Evolutionary conservation across 169 alveolate species (phyloP).

Genomic region (Eimeria acervulina): DNA sequence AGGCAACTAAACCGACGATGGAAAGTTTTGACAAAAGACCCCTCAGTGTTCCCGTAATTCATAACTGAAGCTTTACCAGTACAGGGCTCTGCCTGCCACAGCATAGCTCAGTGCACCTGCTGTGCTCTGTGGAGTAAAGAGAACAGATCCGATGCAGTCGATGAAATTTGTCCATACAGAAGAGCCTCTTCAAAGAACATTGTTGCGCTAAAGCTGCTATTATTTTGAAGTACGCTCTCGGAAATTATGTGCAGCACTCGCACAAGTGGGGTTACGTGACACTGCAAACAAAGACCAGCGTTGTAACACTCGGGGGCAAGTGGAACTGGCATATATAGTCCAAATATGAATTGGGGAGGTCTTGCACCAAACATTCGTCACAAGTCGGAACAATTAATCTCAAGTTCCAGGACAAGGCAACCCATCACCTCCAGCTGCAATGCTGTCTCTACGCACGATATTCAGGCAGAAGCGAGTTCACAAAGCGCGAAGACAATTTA

Average conservation of each 20-base stretch:
- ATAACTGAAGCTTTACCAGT: background rate
- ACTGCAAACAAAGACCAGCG: slow-evolving; percentile 3
- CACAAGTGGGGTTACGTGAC: slow-evolving; percentile 5
- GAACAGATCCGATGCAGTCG: background rate
- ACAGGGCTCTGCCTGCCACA: slow-evolving; percentile 3
- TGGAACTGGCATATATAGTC: background rate
- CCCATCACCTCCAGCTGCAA: background rate
- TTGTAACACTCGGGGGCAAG: background rate
- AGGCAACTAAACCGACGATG: background rate
- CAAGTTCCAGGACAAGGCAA: background rate
- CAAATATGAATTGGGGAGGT: background rate
- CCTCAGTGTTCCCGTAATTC: background rate
- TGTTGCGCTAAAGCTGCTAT: background rate
- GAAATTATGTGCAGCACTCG: slow-evolving; percentile 2
- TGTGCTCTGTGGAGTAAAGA: slow-evolving; percentile 34
- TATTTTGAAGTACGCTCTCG: background rate
- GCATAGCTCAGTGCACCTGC: background rate
- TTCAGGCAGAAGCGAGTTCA: slow-evolving; percentile 11
- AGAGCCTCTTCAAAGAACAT: background rate
- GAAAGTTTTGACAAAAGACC: background rate
- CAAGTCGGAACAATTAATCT: background rate
- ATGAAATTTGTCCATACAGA: background rate
- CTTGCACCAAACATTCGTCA: slow-evolving; percentile 46
- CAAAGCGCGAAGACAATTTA: background rate
- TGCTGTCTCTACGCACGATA: background rate